Conservation (phyloP, 805 yeast species). For the Komagataella phaffii region DNA sequence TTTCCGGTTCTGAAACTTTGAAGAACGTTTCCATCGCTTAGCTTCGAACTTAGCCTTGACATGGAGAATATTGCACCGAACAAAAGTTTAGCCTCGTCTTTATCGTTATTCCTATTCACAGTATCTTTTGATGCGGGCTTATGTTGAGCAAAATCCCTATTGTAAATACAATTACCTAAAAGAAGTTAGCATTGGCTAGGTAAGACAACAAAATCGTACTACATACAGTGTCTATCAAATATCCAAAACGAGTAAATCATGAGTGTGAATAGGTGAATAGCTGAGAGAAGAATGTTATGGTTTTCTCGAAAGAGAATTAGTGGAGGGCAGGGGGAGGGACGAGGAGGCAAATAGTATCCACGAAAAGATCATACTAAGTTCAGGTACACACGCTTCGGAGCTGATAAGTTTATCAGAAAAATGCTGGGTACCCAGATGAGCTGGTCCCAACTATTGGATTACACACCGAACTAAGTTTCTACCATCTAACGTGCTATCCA, state of each 20-base stretch:
- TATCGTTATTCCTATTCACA: slow-evolving; percentile 40
- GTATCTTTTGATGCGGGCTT: slow-evolving; percentile 2
- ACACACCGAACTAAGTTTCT: background rate
- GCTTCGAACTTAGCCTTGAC: slow-evolving; percentile 55
- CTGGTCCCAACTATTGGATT: background rate
- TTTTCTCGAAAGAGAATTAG: background rate
- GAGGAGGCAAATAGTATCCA: background rate
- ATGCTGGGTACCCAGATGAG: background rate
- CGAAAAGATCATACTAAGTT: background rate
- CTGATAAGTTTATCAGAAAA: background rate
- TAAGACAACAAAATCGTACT: background rate
- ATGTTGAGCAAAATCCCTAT: slow-evolving; percentile 43
- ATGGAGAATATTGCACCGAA: slow-evolving; percentile 80
- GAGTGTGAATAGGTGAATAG: background rate
- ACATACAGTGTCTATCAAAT: slow-evolving; percentile 77
- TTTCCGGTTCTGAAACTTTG: slow-evolving; percentile 56
- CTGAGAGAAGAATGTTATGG: background rate
- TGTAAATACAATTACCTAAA: slow-evolving; percentile 60
- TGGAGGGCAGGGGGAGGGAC: background rate
- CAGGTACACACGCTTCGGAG: background rate
- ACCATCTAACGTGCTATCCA: too few species aligned
- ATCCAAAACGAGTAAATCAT: slow-evolving; percentile 72
- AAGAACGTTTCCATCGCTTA: slow-evolving; percentile 24
- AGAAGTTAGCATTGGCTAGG: background rate
- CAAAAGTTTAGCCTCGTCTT: slow-evolving; percentile 65